phyloP scores from a whole-genome alignment of 305 asterid species.

The Fraxinus velutina region DNA sequence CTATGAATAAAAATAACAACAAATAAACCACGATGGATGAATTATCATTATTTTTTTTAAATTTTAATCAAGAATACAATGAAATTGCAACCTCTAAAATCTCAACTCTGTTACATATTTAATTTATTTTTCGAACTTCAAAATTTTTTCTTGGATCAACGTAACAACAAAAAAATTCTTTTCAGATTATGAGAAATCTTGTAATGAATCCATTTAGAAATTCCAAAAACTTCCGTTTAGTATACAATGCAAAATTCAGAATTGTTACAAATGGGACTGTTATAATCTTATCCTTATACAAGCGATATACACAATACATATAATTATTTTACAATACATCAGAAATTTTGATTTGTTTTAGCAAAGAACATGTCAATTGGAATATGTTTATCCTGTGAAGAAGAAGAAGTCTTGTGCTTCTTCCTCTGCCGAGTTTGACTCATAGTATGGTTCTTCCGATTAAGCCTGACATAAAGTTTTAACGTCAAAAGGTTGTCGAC shows the following conservation, averaged over 20 bases:
- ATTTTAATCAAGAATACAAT: no score
- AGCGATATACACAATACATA: neutral
- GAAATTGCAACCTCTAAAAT: neutral
- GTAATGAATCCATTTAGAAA: no score
- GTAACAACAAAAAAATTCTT: neutral
- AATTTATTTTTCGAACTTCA: neutral
- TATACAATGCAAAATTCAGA: neutral
- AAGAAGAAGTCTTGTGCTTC: conserved; percentile 47
- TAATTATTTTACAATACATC: conserved; percentile 11
- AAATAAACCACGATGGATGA: neutral
- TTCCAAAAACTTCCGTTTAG: neutral
- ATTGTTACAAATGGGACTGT: neutral
- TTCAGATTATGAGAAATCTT: no score
- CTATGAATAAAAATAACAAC: neutral
- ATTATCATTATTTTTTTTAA: no score
- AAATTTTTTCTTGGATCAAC: neutral
- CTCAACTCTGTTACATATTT: neutral
- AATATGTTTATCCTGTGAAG: conserved; percentile 52
- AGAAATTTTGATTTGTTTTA: conserved; percentile 46
- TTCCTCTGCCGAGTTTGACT: conserved; percentile 43
- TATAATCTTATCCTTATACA: neutral
- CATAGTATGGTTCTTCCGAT: conserved; percentile 35
- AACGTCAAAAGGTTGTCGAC: neutral
- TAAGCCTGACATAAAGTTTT: conserved; percentile 37
- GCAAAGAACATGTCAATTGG: conserved; percentile 74